phyloP scores from a whole-genome alignment of 1,139 yeast genomes.

The Entelexis sorbosivorans region DNA sequence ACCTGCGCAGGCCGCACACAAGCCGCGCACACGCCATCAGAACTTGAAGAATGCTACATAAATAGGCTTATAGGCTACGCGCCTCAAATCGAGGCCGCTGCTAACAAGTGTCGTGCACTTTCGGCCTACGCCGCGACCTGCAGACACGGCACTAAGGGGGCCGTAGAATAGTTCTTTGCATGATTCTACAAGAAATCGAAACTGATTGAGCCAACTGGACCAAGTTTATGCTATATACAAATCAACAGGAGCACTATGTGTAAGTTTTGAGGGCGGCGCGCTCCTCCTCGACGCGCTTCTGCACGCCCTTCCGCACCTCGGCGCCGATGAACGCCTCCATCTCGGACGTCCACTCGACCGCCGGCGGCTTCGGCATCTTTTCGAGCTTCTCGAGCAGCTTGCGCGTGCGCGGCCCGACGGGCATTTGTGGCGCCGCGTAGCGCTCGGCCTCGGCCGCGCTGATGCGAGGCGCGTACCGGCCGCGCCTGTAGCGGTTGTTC shows the following conservation, averaged over 20 bases:
- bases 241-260: slow-evolving; percentile 18
- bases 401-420: slow-evolving; percentile 36
- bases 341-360: slow-evolving; percentile 50
- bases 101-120: too few relatives aligned
- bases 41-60: too few relatives aligned
- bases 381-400: slow-evolving; percentile 45
- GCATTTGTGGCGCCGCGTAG: slow-evolving; percentile 64
- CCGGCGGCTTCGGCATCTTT: slow-evolving; percentile 38
- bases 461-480: slow-evolving; percentile 40
- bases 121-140: too few relatives aligned
- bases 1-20: too few relatives aligned
- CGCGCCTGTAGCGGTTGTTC: slow-evolving; percentile 30
- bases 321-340: slow-evolving; percentile 57
- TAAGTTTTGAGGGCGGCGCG: slow-evolving; percentile 27
- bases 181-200: too few relatives aligned
- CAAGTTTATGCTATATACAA: not conserved
- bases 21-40: too few relatives aligned
- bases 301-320: slow-evolving; percentile 37
- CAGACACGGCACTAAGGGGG: too few relatives aligned
- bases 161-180: too few relatives aligned
- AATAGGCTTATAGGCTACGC: too few relatives aligned
- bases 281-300: slow-evolving; percentile 26
- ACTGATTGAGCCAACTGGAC: too few relatives aligned
- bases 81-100: too few relatives aligned
- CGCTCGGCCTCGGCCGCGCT: slow-evolving; percentile 52